phyloP scores from a whole-genome alignment of 306 rosid species.

The Oxytropis ochrocephala region DNA sequence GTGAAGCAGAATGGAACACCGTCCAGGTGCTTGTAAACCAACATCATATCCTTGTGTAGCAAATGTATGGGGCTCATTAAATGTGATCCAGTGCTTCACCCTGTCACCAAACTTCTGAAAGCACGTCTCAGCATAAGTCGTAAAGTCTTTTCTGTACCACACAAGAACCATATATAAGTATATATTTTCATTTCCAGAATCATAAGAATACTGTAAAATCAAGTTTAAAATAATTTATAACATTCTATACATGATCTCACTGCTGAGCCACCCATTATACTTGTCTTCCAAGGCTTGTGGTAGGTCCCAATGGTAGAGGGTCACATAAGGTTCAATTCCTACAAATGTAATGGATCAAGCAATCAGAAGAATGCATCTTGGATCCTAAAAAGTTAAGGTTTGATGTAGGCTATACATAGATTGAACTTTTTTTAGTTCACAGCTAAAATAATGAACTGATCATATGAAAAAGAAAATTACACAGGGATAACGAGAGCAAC shows the following conservation, averaged over 20 bases:
- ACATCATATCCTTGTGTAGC: conserved; percentile 77
- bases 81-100: conserved; percentile 93
- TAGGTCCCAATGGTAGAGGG: conserved; percentile 93
- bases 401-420: not conserved
- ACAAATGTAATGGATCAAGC: conserved; percentile 6
- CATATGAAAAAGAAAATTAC: not conserved
- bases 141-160: conserved; percentile 61
- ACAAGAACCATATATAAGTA: not conserved
- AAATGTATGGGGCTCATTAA: conserved; percentile 88
- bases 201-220: not conserved
- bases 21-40: conserved; percentile 85
- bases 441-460: not conserved
- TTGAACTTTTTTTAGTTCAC: not conserved
- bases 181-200: not conserved
- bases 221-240: not conserved
- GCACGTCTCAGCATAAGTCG: conserved; percentile 71
- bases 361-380: not conserved
- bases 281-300: conserved; percentile 86
- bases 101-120: conserved; percentile 87
- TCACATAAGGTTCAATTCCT: conserved; percentile 89
- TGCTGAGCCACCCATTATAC: conserved; percentile 81
- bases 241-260: conserved; percentile 54
- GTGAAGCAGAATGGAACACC: conserved; percentile 68
- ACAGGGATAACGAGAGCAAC: conserved; percentile 26
- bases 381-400: not conserved